Base-by-base conservation (phyloP, 2,329 filamentous ascomycete genomes). In the Claviceps fusiformis region DNA sequence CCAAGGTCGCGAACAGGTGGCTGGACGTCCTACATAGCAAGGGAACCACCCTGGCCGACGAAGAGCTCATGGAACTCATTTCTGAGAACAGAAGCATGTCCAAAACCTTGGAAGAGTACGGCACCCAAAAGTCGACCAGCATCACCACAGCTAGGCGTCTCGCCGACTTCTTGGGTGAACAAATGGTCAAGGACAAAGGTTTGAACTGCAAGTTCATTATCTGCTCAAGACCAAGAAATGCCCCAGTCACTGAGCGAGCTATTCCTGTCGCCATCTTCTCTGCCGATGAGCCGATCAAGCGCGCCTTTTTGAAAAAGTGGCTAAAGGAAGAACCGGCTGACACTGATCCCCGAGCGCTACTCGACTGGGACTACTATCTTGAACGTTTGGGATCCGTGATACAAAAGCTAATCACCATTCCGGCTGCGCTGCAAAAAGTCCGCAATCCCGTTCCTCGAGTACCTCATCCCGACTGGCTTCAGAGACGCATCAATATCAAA, bases 181-280 rank as follows among this genome's bases (percentile, higher is more conserved):
- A 95, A 66, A 99, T 99, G 95, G 85, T 96, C 64, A 98, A 98
- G 67, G 95, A 99, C 71, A 98, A 97, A 70, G 93, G 93, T 3
- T 71, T 99, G 62, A 98, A 98, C 74, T 99, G 93, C 83, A 97
- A 97, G 71, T 99, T 97, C 70, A 96, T 99, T 68, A 96, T 99
- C 65, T 95, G 91, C 53, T 80, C 89, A 15, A 82, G 80, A 59
- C 93, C 93, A 4, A 87, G 84, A 64, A 88, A 88, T 64, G 89
- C 92, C 0, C 92, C 93, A 1, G 91, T 98, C 58, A 98, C 93
- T 0, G 95, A 98, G 61, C 81, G 93, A 63, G 93, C 93, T 27
- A 81, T 98, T 57, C 93, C 93, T 0, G 90, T 98, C 5, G 90
- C 93, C 24, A 98, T 99, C 58, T 97, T 98, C 70, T 96, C 93